Evolutionary conservation across 78 protist genomes (phyloP), one percentile per base, ranked within the genome.

Genomic region (Chrysochromulina tobinii): DNA sequence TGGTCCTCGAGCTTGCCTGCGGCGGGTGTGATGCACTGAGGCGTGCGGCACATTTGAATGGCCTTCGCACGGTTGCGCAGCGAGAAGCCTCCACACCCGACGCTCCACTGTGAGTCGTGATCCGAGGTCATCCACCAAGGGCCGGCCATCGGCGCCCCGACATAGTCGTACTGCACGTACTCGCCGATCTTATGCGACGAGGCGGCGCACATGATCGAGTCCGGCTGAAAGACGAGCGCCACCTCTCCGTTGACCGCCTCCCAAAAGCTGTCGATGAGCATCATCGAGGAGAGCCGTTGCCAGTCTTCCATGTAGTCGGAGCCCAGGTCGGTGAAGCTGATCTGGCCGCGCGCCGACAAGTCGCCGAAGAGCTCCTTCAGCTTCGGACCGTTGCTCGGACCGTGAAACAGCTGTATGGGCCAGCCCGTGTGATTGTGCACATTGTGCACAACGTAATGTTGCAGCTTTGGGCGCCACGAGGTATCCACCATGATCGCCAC

Each of bases 121-220:
- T 69, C 79, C 4, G 79, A 27, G 23, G 79, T 69, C 79, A 38
- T 38, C 79, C 79, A 69, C 12, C 14, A 69, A 8, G 79, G 55
- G 15, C 79, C 79, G 11, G 79, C 14, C 79, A 69, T 69, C 15
- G 79, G 79, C 11, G 79, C 51, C 1, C 79, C 79, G 51, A 69
- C 79, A 11, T 69, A 69, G 79, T 69, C 79, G 79, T 69, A 69
- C 79, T 69, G 79, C 51, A 69, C 55, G 79, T n/a, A 69, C 15
- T 69, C 50, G 38, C 50, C 25, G 79, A 69, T 69, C 51, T 2
- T 4, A 14, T 1, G 6, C 50, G 79, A 4, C 4, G 79, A 2
- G 12, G 3, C 15, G 38, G 50, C 38, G 50, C 79, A 69, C 79
- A 69, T 69, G 79, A 69, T n/a, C 55, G 79, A 69, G 79, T 69